Conservation (phyloP, 2,329 filamentous ascomycete species). For the Neonectria faginata region DNA sequence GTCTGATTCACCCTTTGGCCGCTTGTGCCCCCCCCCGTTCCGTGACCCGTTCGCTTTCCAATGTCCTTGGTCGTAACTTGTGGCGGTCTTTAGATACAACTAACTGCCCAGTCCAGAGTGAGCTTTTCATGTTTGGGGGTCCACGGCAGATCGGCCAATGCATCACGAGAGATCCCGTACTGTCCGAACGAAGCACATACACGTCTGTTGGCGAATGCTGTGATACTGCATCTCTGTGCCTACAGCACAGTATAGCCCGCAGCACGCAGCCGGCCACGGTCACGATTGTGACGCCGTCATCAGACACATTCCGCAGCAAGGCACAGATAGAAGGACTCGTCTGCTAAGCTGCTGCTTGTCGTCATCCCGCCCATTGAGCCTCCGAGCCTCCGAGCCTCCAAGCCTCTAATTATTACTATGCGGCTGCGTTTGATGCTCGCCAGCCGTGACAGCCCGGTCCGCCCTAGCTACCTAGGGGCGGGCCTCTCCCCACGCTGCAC, state of each 20-base stretch:
- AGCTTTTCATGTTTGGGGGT: conserved; percentile 8
- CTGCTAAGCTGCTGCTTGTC: conserved; percentile 14
- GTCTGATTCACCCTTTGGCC: conserved; percentile 5
- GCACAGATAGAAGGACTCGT: conserved; percentile 14
- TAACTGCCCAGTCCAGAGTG: conserved; percentile 7
- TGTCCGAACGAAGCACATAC: neutral
- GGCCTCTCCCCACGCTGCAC: conserved; percentile 16
- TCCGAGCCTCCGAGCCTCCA: neutral
- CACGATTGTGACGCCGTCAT: conserved; percentile 4
- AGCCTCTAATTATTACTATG: neutral
- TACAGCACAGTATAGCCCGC: too few species aligned
- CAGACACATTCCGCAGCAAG: conserved; percentile 13
- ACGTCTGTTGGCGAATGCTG: neutral
- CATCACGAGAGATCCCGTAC: conserved; percentile 1
- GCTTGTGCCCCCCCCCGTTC: conserved; percentile 14
- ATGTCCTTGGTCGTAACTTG: conserved; percentile 4
- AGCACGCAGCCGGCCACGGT: neutral
- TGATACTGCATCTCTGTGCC: neutral
- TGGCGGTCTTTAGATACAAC: neutral
- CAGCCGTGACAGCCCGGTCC: neutral
- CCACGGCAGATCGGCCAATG: conserved; percentile 2
- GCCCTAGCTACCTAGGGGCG: conserved; percentile 1
- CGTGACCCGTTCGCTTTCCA: conserved; percentile 15
- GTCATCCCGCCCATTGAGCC: conserved; percentile 20
- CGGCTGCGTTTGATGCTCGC: conserved; percentile 14